These are phyloP conservation scores for Dillenia suffruticosa DNA, from an alignment of 164 flowering plant species.

Conservation along the genomic window DNA sequence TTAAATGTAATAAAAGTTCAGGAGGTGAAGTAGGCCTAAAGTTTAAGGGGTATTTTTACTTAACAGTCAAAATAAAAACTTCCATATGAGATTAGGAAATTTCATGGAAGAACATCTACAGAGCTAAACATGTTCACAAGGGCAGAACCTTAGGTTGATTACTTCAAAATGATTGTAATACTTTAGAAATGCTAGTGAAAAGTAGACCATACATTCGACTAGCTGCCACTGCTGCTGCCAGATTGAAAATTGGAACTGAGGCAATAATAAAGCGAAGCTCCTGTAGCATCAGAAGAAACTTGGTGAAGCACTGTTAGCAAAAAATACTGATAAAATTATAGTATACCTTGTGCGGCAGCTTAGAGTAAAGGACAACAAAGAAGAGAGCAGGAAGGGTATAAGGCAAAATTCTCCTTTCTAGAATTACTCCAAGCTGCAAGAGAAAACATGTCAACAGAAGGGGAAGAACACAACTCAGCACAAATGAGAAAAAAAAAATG, in stretches of 20 bases:
- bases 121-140: too few relatives aligned
- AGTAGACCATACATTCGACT: conserved; percentile 62
- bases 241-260: conserved; percentile 83
- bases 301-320: conserved; percentile 1
- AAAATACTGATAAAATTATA: conserved; percentile 3
- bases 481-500: background rate
- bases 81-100: too few relatives aligned
- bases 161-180: too few relatives aligned
- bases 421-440: conserved; percentile 70
- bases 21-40: too few relatives aligned
- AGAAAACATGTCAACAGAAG: conserved; percentile 5
- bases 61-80: too few relatives aligned
- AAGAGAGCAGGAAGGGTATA: conserved; percentile 67
- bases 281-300: conserved; percentile 33
- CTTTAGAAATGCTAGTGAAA: too few relatives aligned
- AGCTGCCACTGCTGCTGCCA: conserved; percentile 87
- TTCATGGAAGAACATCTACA: too few relatives aligned
- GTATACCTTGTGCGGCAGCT: conserved; percentile 95
- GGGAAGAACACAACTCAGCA: background rate
- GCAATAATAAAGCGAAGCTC: conserved; percentile 90
- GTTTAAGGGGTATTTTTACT: too few relatives aligned
- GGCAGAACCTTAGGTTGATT: too few relatives aligned
- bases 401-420: conserved; percentile 65
- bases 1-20: too few relatives aligned
- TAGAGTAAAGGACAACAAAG: conserved; percentile 83